A percentile compares a stretch with the other conserved stretches of the same genome.
These are phyloP conservation scores for Isoetes engelmannii DNA, from an alignment of 83 land plant genomes.

Conservation along the genomic window DNA sequence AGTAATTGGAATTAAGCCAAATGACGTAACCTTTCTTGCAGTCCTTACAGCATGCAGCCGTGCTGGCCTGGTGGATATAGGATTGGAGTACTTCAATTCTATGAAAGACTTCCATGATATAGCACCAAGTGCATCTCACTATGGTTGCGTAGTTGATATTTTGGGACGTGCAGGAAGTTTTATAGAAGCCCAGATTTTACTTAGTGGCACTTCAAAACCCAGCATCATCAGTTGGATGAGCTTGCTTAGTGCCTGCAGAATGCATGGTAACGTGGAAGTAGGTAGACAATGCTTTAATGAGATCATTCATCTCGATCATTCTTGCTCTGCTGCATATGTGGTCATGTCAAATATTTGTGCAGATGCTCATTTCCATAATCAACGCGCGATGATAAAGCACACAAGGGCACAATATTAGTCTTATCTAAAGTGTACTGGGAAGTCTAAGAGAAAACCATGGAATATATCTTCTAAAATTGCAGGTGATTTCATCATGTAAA, in stretches of 20 bases:
- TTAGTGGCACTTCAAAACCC: neutral
- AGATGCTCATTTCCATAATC: no score
- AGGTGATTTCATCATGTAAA: no score
- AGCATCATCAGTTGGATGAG: neutral
- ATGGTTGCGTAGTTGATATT: conserved; percentile 13
- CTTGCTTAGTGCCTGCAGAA: conserved; percentile 15
- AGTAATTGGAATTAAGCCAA: conserved; percentile 11
- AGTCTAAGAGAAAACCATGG: no score
- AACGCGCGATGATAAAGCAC: no score
- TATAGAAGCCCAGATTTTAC: neutral
- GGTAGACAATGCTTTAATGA: neutral
- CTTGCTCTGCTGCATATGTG: no score
- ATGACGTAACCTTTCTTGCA: conserved; percentile 6
- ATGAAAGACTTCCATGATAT: neutral
- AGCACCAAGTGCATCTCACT: conserved; percentile 5
- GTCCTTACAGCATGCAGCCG: conserved; percentile 13
- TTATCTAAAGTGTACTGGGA: no score
- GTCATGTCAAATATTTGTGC: no score
- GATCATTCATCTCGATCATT: no score
- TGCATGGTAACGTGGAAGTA: neutral
- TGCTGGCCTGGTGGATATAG: conserved; percentile 14
- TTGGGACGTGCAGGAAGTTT: conserved; percentile 11
- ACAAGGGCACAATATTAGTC: no score
- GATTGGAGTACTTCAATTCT: neutral
- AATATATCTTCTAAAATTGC: no score